Evolutionary conservation across 2,329 filamentous ascomycete genomes (phyloP).

Genomic region (Colletotrichum echinochloae): DNA sequence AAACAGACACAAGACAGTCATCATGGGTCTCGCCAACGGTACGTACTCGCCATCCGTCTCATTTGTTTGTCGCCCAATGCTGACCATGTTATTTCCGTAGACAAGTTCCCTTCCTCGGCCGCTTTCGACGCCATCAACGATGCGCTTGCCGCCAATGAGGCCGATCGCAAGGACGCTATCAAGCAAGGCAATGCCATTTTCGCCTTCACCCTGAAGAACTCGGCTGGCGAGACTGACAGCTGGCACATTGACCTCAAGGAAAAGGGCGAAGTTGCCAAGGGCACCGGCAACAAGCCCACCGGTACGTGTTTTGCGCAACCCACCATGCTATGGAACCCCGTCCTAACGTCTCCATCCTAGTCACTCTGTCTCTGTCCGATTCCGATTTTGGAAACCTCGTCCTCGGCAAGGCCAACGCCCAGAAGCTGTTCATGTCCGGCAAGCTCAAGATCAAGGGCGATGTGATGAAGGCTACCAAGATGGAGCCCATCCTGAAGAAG

Average conservation of each 20-base stretch:
- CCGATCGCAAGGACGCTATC: slow-evolving; percentile 87
- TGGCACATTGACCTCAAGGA: slow-evolving; percentile 98
- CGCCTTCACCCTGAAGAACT: slow-evolving; percentile 93
- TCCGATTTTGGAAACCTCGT: slow-evolving; percentile 88
- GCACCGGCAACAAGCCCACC: slow-evolving; percentile 82
- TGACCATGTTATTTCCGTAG: slow-evolving; percentile 54
- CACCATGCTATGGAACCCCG: background rate
- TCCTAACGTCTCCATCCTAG: slow-evolving; percentile 57
- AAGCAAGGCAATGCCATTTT: slow-evolving; percentile 90
- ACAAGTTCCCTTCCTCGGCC: slow-evolving; percentile 87
- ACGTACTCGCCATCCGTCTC: slow-evolving; percentile 45
- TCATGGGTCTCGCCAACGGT: slow-evolving; percentile 82
- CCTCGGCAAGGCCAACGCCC: slow-evolving; percentile 89
- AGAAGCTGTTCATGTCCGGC: slow-evolving; percentile 96
- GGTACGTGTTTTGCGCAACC: slow-evolving; percentile 65
- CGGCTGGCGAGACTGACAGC: slow-evolving; percentile 79
- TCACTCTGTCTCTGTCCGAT: slow-evolving; percentile 87
- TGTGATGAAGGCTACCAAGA: slow-evolving; percentile 98
- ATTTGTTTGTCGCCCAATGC: background rate
- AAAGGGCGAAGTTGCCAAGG: slow-evolving; percentile 83
- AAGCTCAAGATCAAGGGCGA: slow-evolving; percentile 99
- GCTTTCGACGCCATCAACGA: slow-evolving; percentile 91
- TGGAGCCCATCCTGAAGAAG: slow-evolving; percentile 93
- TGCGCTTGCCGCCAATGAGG: slow-evolving; percentile 75
- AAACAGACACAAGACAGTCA: slow-evolving; percentile 44